Evolutionary conservation across 371 early-diverging fungal genomes (phyloP).

Genomic region (Rhizopus arrhizus): DNA sequence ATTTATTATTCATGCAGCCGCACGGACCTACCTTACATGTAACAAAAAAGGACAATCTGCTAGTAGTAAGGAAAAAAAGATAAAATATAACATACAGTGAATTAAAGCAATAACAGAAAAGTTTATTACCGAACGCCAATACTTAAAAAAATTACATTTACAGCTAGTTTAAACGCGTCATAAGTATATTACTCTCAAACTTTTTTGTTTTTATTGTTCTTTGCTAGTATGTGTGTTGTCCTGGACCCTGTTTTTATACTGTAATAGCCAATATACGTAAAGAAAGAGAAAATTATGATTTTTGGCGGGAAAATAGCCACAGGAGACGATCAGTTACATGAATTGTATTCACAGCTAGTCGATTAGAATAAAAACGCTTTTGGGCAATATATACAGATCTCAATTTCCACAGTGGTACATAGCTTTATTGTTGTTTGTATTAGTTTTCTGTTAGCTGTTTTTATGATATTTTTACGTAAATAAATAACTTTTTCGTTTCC

Average conservation of each 20-base stretch:
- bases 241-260: slow-evolving; percentile 1
- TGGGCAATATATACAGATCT: not conserved
- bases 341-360: not conserved
- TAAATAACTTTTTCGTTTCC: not conserved
- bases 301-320: not conserved
- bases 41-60: not conserved
- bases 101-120: not conserved
- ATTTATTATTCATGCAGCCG: slow-evolving; percentile 28
- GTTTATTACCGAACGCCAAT: slow-evolving; percentile 6
- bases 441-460: not conserved
- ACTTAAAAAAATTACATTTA: slow-evolving; percentile 3
- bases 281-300: not conserved
- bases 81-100: not conserved
- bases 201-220: not conserved
- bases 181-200: not conserved
- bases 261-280: not conserved
- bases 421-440: not conserved
- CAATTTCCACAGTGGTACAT: not conserved
- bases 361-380: not conserved
- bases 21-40: slow-evolving; percentile 21
- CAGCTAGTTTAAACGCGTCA: slow-evolving; percentile 1
- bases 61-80: not conserved
- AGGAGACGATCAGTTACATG: slow-evolving; percentile 1
- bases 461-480: slow-evolving; percentile 8
- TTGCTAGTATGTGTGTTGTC: not conserved